A percentile compares a stretch with the other conserved stretches of the same genome.
These are phyloP conservation scores for Lipomyces kockii DNA, from an alignment of 805 yeast species.

Conservation along the genomic window DNA sequence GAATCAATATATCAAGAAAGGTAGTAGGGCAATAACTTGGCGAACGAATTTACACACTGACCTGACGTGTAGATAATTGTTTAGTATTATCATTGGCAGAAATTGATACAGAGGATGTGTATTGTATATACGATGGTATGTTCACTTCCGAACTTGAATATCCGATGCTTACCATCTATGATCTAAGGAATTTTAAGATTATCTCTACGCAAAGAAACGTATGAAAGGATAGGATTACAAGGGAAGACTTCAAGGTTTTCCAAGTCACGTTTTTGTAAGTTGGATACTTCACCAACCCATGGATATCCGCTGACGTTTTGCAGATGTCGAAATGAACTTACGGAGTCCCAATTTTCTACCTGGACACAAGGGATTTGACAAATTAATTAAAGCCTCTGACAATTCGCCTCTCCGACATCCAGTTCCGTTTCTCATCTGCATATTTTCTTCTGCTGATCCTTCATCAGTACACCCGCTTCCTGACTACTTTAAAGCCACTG, in stretches of 20 bases:
- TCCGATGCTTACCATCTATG: neutral
- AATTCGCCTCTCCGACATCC: constrained; percentile 19
- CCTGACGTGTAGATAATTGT: constrained; percentile 24
- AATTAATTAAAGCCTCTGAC: constrained; percentile 13
- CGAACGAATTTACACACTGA: neutral
- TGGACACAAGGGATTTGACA: constrained; percentile 29
- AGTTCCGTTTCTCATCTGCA: constrained; percentile 19
- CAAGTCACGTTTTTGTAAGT: constrained; percentile 23
- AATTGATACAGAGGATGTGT: constrained; percentile 32
- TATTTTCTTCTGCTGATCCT: constrained; percentile 14
- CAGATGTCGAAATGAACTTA: constrained; percentile 26
- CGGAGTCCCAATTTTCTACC: constrained; percentile 28
- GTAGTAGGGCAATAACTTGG: constrained; percentile 1
- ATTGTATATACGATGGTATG: constrained; percentile 32
- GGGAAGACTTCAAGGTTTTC: constrained; percentile 28
- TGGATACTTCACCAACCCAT: neutral
- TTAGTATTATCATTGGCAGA: constrained; percentile 25
- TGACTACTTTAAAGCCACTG: constrained; percentile 16
- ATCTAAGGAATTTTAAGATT: constrained; percentile 23
- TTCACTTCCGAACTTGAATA: neutral
- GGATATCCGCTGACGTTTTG: neutral
- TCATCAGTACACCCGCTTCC: constrained; percentile 20
- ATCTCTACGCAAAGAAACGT: constrained; percentile 23
- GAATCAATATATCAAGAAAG: constrained; percentile 27
- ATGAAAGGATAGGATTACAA: constrained; percentile 27